Evolutionary conservation across 192 early-diverging fungal genomes (phyloP).

Genomic region (Diversispora eburnea): DNA sequence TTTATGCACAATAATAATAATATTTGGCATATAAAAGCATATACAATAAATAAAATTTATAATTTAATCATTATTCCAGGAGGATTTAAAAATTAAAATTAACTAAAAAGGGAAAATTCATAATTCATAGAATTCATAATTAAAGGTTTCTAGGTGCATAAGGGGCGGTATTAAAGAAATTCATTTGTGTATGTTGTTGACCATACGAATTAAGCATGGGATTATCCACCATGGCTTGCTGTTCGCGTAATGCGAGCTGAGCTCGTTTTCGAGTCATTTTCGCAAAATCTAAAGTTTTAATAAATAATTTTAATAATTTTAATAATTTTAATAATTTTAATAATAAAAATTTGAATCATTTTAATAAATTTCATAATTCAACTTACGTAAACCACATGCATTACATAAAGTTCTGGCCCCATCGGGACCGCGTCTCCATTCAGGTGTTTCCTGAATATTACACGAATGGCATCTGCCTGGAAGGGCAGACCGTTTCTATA

Average conservation of each 20-base stretch:
- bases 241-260: slow-evolving; percentile 1
- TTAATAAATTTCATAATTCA: background rate
- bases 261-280: slow-evolving; percentile 16
- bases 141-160: too few relatives aligned
- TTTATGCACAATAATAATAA: too few relatives aligned
- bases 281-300: slow-evolving; percentile 6
- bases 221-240: background rate
- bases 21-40: too few relatives aligned
- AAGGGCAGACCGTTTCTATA: slow-evolving; percentile 46
- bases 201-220: too few relatives aligned
- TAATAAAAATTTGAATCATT: background rate
- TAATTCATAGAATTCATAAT: too few relatives aligned
- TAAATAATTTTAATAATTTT: background rate
- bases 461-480: slow-evolving; percentile 74
- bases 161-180: too few relatives aligned
- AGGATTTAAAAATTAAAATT: too few relatives aligned
- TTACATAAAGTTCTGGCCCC: slow-evolving; percentile 92
- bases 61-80: too few relatives aligned
- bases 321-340: background rate
- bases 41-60: too few relatives aligned
- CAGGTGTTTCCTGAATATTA: slow-evolving; percentile 83
- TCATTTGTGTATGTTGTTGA: too few relatives aligned
- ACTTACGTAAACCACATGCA: slow-evolving; percentile 80
- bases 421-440: slow-evolving; percentile 91
- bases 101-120: too few relatives aligned